Evolutionary conservation across 495 filamentous ascomycete species (phyloP).

Genomic region (Penicillium lagena): DNA sequence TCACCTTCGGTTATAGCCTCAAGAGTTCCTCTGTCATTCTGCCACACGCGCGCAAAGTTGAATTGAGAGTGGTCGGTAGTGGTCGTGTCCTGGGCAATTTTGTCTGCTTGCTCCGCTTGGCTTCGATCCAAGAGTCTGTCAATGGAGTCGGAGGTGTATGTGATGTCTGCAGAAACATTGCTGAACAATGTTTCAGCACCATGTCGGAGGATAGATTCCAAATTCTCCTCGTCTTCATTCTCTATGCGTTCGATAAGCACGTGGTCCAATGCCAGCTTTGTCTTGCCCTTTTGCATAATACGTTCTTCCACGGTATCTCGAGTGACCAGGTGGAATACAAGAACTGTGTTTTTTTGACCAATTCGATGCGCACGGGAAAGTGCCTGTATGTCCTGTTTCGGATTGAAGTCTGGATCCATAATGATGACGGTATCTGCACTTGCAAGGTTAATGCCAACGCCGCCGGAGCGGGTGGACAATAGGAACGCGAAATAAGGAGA

Average conservation of each 20-base stretch:
- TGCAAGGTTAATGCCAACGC: constrained; percentile 95
- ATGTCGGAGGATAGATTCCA: constrained; percentile 84
- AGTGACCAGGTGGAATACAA: constrained; percentile 92
- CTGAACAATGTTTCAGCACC: constrained; percentile 83
- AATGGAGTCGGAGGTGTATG: constrained; percentile 72
- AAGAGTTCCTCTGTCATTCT: constrained; percentile 66
- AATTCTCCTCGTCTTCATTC: constrained; percentile 69
- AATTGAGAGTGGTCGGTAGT: constrained; percentile 57
- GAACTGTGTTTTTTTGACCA: constrained; percentile 89
- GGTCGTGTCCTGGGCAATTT: constrained; percentile 48
- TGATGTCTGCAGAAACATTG: constrained; percentile 56
- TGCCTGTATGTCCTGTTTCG: constrained; percentile 95
- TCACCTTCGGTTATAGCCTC: constrained; percentile 53
- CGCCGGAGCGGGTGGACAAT: constrained; percentile 87
- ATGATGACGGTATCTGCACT: constrained; percentile 98
- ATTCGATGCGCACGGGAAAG: constrained; percentile 92
- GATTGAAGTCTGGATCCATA: constrained; percentile 96
- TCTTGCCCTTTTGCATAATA: constrained; percentile 91
- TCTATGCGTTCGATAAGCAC: constrained; percentile 83
- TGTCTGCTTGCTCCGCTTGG: constrained; percentile 64
- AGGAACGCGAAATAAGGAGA: constrained; percentile 84
- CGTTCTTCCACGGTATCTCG: constrained; percentile 86
- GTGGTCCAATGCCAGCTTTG: constrained; percentile 91
- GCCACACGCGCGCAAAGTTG: constrained; percentile 89
- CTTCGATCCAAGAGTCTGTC: constrained; percentile 86